phyloP scores from a whole-genome alignment of 768 basidiomycete genomes.

The Psilocybe cubensis region DNA sequence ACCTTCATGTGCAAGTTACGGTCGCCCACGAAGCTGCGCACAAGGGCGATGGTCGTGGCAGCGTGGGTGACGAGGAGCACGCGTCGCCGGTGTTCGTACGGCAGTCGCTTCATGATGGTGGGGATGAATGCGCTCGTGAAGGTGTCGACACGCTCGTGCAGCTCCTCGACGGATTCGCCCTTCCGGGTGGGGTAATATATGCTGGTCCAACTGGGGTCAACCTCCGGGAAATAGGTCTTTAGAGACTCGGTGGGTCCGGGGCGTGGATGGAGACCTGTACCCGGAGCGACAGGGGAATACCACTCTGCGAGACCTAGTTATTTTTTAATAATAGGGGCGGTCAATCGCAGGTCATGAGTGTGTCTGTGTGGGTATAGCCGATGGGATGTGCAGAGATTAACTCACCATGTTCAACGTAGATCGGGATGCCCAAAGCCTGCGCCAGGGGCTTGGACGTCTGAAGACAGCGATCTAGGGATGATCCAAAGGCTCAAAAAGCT shows the following conservation, averaged over 20 bases:
- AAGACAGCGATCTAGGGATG: slow-evolving; percentile 69
- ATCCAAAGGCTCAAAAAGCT: slow-evolving; percentile 1
- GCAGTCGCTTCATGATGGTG: slow-evolving; percentile 49
- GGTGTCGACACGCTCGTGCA: slow-evolving; percentile 62
- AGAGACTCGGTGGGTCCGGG: slow-evolving; percentile 61
- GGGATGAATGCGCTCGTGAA: slow-evolving; percentile 56
- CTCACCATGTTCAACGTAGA: slow-evolving; percentile 81
- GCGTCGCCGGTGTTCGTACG: slow-evolving; percentile 43
- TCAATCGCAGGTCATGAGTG: neutral
- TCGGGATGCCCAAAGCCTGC: slow-evolving; percentile 61
- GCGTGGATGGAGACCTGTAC: slow-evolving; percentile 77
- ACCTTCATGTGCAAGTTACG: slow-evolving; percentile 56
- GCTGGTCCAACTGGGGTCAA: slow-evolving; percentile 67
- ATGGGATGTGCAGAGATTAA: neutral
- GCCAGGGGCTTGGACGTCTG: slow-evolving; percentile 77
- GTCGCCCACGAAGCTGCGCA: slow-evolving; percentile 59
- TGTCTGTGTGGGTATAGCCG: neutral
- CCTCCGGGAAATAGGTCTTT: slow-evolving; percentile 55
- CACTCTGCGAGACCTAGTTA: slow-evolving; percentile 72
- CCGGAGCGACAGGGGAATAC: slow-evolving; percentile 72
- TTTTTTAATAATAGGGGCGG: neutral
- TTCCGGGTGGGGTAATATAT: slow-evolving; percentile 72
- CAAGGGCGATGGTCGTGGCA: slow-evolving; percentile 72
- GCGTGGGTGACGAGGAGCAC: slow-evolving; percentile 76
- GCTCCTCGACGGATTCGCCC: slow-evolving; percentile 67